Conservation (phyloP, 108 stramenopile genomes). For the Aurantiochytrium sp. region DNA sequence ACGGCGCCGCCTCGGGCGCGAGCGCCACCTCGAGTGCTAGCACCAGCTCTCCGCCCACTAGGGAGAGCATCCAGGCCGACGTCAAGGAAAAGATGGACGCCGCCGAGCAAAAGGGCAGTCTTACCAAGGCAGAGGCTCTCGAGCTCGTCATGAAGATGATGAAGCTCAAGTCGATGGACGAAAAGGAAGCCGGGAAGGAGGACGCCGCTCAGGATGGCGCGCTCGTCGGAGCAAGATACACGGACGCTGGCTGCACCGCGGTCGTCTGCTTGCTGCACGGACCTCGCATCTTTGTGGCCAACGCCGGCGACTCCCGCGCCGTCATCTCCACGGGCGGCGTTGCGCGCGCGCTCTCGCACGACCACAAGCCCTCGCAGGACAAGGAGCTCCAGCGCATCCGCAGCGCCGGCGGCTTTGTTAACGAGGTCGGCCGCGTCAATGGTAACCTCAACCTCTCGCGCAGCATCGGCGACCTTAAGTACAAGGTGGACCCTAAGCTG, state of each 20-base stretch:
- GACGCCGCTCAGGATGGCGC: neutral
- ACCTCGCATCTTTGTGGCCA: constrained; percentile 68
- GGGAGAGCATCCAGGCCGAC: constrained; percentile 13
- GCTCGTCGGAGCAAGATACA: neutral
- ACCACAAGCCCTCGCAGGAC: constrained; percentile 76
- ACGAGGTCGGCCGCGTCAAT: constrained; percentile 86
- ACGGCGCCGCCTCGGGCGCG: neutral
- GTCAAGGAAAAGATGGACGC: neutral
- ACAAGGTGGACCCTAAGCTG: constrained; percentile 38
- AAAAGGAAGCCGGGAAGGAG: neutral
- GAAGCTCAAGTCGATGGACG: constrained; percentile 34
- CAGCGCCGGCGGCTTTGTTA: constrained; percentile 40
- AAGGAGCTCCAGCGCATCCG: constrained; percentile 17
- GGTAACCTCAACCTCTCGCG: constrained; percentile 89
- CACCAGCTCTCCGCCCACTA: neutral
- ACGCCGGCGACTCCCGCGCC: constrained; percentile 90
- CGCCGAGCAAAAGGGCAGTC: neutral
- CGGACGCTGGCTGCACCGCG: constrained; percentile 71
- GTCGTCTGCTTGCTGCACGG: constrained; percentile 69
- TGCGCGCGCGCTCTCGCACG: constrained; percentile 69
- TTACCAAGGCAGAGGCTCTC: constrained; percentile 39
- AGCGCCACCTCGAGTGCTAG: neutral
- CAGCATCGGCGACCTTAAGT: constrained; percentile 79
- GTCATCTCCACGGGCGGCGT: constrained; percentile 65
- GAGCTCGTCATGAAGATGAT: constrained; percentile 39